phyloP scores from a whole-genome alignment of 768 basidiomycete species.

The Paxillus involutus region DNA sequence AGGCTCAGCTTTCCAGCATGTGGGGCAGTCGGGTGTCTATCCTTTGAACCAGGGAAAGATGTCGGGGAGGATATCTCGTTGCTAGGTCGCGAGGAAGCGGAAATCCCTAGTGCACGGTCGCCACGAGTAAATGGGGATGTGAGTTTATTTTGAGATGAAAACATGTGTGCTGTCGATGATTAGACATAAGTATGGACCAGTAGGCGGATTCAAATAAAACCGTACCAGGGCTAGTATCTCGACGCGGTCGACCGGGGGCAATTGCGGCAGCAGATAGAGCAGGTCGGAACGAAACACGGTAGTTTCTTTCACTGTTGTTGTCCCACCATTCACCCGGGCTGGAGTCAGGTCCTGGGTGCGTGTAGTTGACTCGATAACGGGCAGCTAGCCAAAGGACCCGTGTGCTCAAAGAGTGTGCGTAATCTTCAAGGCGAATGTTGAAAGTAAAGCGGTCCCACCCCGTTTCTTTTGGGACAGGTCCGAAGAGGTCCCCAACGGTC shows the following conservation, averaged over 20 bases:
- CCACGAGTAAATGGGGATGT: slow-evolving; percentile 4
- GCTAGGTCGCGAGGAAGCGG: slow-evolving; percentile 2
- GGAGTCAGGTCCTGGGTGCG: slow-evolving; percentile 16
- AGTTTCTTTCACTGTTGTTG: slow-evolving; percentile 80
- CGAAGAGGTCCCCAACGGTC: not conserved
- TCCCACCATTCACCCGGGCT: slow-evolving; percentile 88
- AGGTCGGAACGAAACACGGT: slow-evolving; percentile 64
- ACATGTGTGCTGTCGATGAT: slow-evolving; percentile 5
- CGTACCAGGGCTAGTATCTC: slow-evolving; percentile 24
- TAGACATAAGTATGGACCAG: slow-evolving; percentile 1
- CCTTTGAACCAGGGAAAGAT: not conserved
- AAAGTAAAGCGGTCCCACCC: slow-evolving; percentile 65
- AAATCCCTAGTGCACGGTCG: slow-evolving; percentile 11
- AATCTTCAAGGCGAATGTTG: slow-evolving; percentile 70
- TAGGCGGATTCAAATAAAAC: not conserved
- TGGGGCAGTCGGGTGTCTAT: not conserved
- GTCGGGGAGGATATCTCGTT: not conserved
- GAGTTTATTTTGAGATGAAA: not conserved
- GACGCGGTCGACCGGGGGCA: slow-evolving; percentile 6
- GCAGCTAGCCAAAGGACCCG: slow-evolving; percentile 63
- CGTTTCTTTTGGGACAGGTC: not conserved
- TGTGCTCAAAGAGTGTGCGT: slow-evolving; percentile 46
- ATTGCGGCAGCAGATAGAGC: not conserved
- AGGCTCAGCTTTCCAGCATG: slow-evolving; percentile 27
- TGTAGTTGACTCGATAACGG: slow-evolving; percentile 40